Conservation (phyloP, 225 moss, liverwort and hornwort species). For the Asterella californica region DNA sequence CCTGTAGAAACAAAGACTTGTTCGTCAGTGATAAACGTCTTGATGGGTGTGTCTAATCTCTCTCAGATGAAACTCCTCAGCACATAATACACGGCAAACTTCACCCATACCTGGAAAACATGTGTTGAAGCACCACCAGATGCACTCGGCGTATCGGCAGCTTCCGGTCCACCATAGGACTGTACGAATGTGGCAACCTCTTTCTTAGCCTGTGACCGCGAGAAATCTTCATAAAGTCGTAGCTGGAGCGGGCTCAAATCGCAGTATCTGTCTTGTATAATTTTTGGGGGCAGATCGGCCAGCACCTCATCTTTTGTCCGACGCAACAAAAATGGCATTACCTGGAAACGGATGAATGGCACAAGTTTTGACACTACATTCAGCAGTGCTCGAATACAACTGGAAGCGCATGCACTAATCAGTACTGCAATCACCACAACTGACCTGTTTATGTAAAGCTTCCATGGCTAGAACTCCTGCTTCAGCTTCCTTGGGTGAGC, state of each 20-base stretch:
- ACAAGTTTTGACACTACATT: not conserved
- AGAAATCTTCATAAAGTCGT: slow-evolving; percentile 88
- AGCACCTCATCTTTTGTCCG: slow-evolving; percentile 94
- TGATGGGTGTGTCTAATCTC: not conserved
- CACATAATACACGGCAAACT: not conserved
- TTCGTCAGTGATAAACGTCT: not conserved
- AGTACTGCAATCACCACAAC: not conserved
- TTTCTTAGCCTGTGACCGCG: slow-evolving; percentile 79
- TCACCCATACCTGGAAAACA: slow-evolving; percentile 72
- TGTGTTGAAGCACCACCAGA: slow-evolving; percentile 62
- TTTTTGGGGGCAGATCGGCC: slow-evolving; percentile 89
- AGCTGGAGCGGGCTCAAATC: slow-evolving; percentile 86
- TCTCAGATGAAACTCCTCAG: too few species aligned
- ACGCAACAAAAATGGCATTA: slow-evolving; percentile 87
- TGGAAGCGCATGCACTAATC: not conserved
- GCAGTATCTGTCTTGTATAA: slow-evolving; percentile 92
- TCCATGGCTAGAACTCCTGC: slow-evolving; percentile 90
- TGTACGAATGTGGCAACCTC: slow-evolving; percentile 71
- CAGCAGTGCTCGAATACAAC: not conserved
- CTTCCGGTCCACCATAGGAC: slow-evolving; percentile 58
- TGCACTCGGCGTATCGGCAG: slow-evolving; percentile 40
- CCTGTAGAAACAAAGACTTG: slow-evolving; percentile 37
- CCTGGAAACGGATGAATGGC: slow-evolving; percentile 38
- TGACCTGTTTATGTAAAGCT: slow-evolving; percentile 87
- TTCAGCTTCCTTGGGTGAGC: slow-evolving; percentile 83